A percentile compares a stretch with the other conserved stretches of the same genome.
These are phyloP conservation scores for Mangifera indica DNA, from an alignment of 345 rosid species.

Conservation along the genomic window DNA sequence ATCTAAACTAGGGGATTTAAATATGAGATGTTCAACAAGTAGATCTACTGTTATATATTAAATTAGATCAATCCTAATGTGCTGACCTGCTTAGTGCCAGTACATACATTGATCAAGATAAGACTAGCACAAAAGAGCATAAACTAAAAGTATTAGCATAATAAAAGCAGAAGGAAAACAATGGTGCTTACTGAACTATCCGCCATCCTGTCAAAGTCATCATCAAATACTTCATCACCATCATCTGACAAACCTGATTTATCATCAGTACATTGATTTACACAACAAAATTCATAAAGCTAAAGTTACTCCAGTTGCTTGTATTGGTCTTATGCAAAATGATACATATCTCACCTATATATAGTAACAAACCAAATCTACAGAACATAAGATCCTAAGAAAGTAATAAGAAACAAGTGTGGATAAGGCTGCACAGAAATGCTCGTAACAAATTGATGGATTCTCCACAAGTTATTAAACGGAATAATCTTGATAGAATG, in stretches of 20 bases:
- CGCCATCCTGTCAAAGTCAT: slow-evolving; percentile 52
- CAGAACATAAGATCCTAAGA: neutral
- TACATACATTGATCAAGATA: neutral
- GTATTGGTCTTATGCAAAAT: neutral
- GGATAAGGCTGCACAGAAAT: neutral
- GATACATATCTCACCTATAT: neutral
- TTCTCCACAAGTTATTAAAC: neutral
- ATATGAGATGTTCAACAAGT: neutral
- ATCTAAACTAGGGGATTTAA: neutral
- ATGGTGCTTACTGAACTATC: slow-evolving; percentile 44
- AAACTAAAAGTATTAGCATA: neutral
- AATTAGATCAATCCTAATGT: neutral
- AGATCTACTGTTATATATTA: neutral
- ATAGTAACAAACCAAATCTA: neutral
- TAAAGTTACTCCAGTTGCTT: neutral
- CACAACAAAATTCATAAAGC: neutral
- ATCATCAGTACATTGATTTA: slow-evolving; percentile 13
- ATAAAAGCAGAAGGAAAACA: neutral
- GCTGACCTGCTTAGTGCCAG: neutral
- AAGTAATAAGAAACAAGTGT: neutral
- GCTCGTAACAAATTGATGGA: neutral
- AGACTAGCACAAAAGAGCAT: slow-evolving; percentile 8
- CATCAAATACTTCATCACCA: slow-evolving; percentile 39
- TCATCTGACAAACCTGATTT: slow-evolving; percentile 39
- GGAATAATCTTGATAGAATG: neutral